Conservation (phyloP, 1,139 yeast species). For the Casaregolazyma suthepensis region DNA sequence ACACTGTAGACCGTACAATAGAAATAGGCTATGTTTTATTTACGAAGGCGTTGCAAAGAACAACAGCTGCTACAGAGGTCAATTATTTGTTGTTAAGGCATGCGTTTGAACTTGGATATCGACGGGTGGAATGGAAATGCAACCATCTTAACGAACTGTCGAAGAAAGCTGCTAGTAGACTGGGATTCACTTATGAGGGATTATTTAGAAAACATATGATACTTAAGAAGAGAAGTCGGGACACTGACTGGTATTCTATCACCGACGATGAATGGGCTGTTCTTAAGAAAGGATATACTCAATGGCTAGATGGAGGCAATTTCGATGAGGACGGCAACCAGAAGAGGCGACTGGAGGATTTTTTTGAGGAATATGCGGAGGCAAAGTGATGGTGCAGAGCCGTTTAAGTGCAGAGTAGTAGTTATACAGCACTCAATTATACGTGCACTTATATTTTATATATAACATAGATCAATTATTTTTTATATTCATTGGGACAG, state of each 20-base stretch:
- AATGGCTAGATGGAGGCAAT: conserved; percentile 27
- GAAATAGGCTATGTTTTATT: conserved; percentile 29
- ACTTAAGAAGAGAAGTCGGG: conserved; percentile 28
- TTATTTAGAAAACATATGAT: conserved; percentile 27
- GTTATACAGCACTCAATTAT: too few relatives aligned
- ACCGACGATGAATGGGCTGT: conserved; percentile 30
- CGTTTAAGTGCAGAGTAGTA: too few relatives aligned
- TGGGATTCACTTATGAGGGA: conserved; percentile 32
- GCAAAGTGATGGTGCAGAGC: too few relatives aligned
- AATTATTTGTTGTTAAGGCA: conserved; percentile 27
- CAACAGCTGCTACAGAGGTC: conserved; percentile 30
- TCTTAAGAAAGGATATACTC: conserved; percentile 19
- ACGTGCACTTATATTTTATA: too few relatives aligned
- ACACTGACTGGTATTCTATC: conserved; percentile 32
- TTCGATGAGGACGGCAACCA: conserved; percentile 29
- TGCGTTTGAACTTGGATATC: conserved; percentile 27
- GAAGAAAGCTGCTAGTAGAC: conserved; percentile 27
- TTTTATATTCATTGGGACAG: too few relatives aligned
- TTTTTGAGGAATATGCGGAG: not conserved
- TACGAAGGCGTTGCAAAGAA: conserved; percentile 24
- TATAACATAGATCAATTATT: not conserved
- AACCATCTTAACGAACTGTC: conserved; percentile 29
- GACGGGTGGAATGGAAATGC: conserved; percentile 35
- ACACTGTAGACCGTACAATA: conserved; percentile 23
- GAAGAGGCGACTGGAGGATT: conserved; percentile 3